Evolutionary conservation across 148 eudicot species (phyloP), one percentile per base, ranked within the genome.

Genomic region (Chenopodium berlandieri): DNA sequence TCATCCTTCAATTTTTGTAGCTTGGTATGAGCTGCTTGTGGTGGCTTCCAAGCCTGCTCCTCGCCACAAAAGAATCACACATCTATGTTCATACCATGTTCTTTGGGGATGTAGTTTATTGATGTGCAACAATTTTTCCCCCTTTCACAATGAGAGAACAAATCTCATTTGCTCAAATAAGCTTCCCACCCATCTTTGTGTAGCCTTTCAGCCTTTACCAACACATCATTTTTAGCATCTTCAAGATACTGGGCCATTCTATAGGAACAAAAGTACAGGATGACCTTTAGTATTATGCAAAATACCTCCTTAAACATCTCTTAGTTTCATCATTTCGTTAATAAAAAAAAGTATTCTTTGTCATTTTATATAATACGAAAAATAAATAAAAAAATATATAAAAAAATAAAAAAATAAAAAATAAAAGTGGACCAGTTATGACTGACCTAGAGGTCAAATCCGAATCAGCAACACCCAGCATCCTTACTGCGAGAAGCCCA

Each of bases 191-290:
- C 97, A 27, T 70, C 90, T 70, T 83, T 89, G 67, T 90, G 88
- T 64, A 93, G 87, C 85, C 84, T 90, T 70, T 91, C 91, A n/a
- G 86, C 92, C 85, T 90, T 91, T 2, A 81, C 90, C 77, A 89
- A 64, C 12, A 93, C 97, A 22, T 89, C 93, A 71, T 86, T 87
- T 80, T 87, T 86, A 69, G 87, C 84, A 75, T 93, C 92, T 78
- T 93, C 95, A 64, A 85, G 89, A 81, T 91, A 93, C 68, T 93
- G 94, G 34, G 88, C 84, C 93, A 93, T 93, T 87, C 97, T 91
- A 86, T 84, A 86, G 25, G 32, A 78, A 9, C 32, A 48, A 44
- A 68, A 32, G 50, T 65, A 30, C 40, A 40, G 50, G 4, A 63
- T 25, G 2, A 50, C 3, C 44, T 37, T 37, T 37, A 37, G 44